phyloP scores from a whole-genome alignment of 2,329 filamentous ascomycete genomes.

The Aspergillus novofumigatus region DNA sequence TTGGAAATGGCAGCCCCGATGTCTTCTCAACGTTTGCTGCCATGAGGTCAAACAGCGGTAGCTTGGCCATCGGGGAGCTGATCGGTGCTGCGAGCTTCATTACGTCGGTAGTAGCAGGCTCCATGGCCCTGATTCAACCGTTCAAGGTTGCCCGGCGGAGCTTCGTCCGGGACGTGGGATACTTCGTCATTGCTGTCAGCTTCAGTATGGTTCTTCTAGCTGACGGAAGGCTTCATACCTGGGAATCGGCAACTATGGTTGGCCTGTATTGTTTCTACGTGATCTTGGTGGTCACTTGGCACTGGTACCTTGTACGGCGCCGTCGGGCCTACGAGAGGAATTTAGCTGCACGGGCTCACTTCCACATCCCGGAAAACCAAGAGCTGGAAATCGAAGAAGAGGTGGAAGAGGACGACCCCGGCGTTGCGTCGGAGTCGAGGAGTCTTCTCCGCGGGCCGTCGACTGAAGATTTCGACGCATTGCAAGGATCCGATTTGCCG shows the following conservation, averaged over 20 bases:
- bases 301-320: conserved; percentile 72
- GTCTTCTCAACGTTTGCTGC: conserved; percentile 98
- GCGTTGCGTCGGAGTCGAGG: conserved; percentile 42
- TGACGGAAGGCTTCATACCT: conserved; percentile 77
- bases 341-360: conserved; percentile 69
- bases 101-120: conserved; percentile 90
- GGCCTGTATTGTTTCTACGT: conserved; percentile 90
- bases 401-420: conserved; percentile 53
- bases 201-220: conserved; percentile 86
- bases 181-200: conserved; percentile 80
- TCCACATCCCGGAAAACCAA: conserved; percentile 58
- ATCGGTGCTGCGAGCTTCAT: conserved; percentile 96
- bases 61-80: conserved; percentile 89
- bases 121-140: conserved; percentile 93
- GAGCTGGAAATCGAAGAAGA: conserved; percentile 54
- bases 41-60: conserved; percentile 96
- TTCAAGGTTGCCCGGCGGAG: conserved; percentile 87
- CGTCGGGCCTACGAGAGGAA: conserved; percentile 62
- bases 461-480: conserved; percentile 59
- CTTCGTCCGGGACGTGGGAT: conserved; percentile 85
- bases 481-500: conserved; percentile 52
- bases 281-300: conserved; percentile 80
- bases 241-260: conserved; percentile 91
- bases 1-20: conserved; percentile 96
- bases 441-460: conserved; percentile 48